Base-by-base conservation (phyloP, 148 eudicot species). In the Dysphania ambrosioides region DNA sequence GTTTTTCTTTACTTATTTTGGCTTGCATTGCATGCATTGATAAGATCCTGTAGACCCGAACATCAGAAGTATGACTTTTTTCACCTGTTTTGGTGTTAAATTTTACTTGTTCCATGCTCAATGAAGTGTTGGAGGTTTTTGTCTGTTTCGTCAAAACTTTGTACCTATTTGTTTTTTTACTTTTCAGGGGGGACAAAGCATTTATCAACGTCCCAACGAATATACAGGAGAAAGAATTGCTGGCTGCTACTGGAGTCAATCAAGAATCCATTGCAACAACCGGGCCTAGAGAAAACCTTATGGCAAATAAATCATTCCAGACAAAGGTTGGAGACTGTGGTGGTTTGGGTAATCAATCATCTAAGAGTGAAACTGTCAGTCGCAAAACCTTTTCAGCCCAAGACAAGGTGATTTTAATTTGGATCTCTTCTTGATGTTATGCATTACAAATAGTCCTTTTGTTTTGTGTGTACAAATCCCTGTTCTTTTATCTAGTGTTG, bases 381-480 rank as follows among this genome's bases (percentile, higher is more conserved):
- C 87, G 88, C 58, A 95, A 83, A 86, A 88, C 94, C 41, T 83
- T 96, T 77, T 80, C 85, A 23, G 87, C 78, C 60, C 87, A 85
- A 82, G 99, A 96, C 81, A 96, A 96, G 99, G 99, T 96, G 78
- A 69, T 73, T 15, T 70, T 60, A 53, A 21, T 67, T 61, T 31
- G 24, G 36, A 31, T 23, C 38, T 66, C 51, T 57, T 72, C n/a
- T 27, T 57, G 30, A 26, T 40, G 49, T 70, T 68, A 38, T 68
- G 42, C 27, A 26, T 35, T 27, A 61, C 11, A 26, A n/a, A 40
- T 35, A 55, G 27, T 24, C 0, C 30, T 59, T 59, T 57, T n/a
- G n/a, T n/a, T 59, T 24, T 18, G 10, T 31, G 15, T 59, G 32
- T 59, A 27, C 63, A 18, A 26, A 10, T 3, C 13, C 63, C 9